Evolutionary conservation across 1,284 basidiomycete genomes (phyloP).

Genomic region (Schizophyllum amplum): DNA sequence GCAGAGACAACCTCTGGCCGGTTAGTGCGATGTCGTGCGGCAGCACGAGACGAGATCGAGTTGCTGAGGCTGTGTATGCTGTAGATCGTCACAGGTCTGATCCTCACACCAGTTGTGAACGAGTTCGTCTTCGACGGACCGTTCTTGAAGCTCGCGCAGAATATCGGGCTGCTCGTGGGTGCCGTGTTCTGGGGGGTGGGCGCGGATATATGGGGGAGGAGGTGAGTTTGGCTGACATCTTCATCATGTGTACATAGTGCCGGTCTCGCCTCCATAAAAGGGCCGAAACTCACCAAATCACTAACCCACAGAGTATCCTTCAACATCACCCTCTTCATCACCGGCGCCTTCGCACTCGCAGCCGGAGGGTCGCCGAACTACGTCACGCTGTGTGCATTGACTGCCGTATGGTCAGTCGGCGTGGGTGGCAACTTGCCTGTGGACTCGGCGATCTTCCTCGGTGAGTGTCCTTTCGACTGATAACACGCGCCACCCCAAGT

Average conservation of each 20-base stretch:
- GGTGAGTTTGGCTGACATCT: slow-evolving; percentile 20
- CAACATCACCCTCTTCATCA: slow-evolving; percentile 67
- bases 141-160: slow-evolving; percentile 46
- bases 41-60: not conserved
- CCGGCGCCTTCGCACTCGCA: slow-evolving; percentile 57
- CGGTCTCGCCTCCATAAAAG: slow-evolving; percentile 58
- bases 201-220: slow-evolving; percentile 51
- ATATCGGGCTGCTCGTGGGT: slow-evolving; percentile 57
- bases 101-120: slow-evolving; percentile 43
- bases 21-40: slow-evolving; percentile 25
- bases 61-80: not conserved
- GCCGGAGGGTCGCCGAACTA: slow-evolving; percentile 52
- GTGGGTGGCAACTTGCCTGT: slow-evolving; percentile 70
- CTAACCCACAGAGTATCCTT: slow-evolving; percentile 47
- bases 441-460: slow-evolving; percentile 72
- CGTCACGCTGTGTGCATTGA: slow-evolving; percentile 42
- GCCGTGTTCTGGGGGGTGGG: slow-evolving; percentile 54
- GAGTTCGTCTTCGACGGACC: slow-evolving; percentile 48
- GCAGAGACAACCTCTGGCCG: slow-evolving; percentile 59
- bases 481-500: not conserved
- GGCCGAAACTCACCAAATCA: slow-evolving; percentile 23
- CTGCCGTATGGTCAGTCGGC: slow-evolving; percentile 51
- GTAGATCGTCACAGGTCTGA: slow-evolving; percentile 48
- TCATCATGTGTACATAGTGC: slow-evolving; percentile 16
- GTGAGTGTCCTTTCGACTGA: slow-evolving; percentile 26